Conservation (phyloP, 495 filamentous ascomycete genomes). For the Podospora appendiculata region DNA sequence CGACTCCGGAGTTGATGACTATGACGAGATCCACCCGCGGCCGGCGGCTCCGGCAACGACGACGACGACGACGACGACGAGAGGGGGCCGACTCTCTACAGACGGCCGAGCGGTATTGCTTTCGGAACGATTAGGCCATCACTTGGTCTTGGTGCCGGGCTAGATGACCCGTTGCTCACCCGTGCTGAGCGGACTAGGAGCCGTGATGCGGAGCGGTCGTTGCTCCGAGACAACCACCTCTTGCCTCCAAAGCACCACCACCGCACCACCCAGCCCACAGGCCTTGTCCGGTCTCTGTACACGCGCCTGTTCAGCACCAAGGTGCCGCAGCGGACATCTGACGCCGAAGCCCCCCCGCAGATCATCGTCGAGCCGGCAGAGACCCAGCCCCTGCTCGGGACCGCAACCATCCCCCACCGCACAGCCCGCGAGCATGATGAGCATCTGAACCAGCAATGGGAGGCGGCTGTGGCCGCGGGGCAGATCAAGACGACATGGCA, state of each 20-base stretch:
- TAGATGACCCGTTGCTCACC: slow-evolving; percentile 40
- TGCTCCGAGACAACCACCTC: slow-evolving; percentile 71
- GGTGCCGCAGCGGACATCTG: slow-evolving; percentile 15
- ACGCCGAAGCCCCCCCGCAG: slow-evolving; percentile 24
- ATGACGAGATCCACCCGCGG: not conserved
- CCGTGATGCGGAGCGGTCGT: slow-evolving; percentile 62
- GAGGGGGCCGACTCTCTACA: slow-evolving; percentile 61
- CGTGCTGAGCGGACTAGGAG: slow-evolving; percentile 56
- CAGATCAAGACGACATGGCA: slow-evolving; percentile 80
- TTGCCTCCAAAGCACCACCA: slow-evolving; percentile 54
- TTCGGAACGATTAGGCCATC: slow-evolving; percentile 47
- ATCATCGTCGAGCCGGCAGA: slow-evolving; percentile 26
- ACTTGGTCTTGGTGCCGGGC: slow-evolving; percentile 12
- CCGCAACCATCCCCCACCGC: not conserved
- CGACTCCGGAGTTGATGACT: slow-evolving; percentile 33
- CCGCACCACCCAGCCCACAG: slow-evolving; percentile 7
- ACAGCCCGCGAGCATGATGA: slow-evolving; percentile 15
- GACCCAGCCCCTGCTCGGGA: slow-evolving; percentile 30
- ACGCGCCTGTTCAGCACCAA: slow-evolving; percentile 41
- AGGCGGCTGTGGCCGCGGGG: slow-evolving; percentile 67
- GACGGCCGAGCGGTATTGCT: slow-evolving; percentile 59
- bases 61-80: slow-evolving; percentile 20
- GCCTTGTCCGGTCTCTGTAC: slow-evolving; percentile 25
- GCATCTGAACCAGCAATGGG: slow-evolving; percentile 58
- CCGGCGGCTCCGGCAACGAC: not conserved